Evolutionary conservation across 2,329 filamentous ascomycete species (phyloP).

Genomic region (Fusarium sp.): DNA sequence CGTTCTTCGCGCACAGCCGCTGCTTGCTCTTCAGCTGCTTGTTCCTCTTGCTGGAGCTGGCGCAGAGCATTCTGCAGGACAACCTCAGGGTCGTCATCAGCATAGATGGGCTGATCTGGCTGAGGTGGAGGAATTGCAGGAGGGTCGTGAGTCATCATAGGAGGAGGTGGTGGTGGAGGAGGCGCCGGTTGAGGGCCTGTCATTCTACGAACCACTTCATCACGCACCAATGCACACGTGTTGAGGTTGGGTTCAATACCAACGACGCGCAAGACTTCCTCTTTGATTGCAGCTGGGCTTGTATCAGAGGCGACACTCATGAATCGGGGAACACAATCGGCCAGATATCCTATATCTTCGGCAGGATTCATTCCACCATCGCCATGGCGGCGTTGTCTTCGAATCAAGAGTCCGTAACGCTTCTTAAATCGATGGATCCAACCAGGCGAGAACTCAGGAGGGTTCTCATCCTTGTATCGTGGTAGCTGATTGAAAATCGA

Average conservation of each 20-base stretch:
- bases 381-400: conserved; percentile 67
- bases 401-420: conserved; percentile 69
- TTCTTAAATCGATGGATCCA: conserved; percentile 77
- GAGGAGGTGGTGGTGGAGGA: conserved; percentile 30
- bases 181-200: conserved; percentile 40
- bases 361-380: conserved; percentile 62
- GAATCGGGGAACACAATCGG: conserved; percentile 71
- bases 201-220: conserved; percentile 65
- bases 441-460: conserved; percentile 72
- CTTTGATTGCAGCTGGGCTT: conserved; percentile 70
- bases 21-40: conserved; percentile 69
- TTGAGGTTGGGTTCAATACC: conserved; percentile 67
- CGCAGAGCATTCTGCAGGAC: conserved; percentile 71
- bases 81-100: conserved; percentile 68
- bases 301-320: conserved; percentile 71
- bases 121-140: conserved; percentile 50
- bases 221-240: conserved; percentile 69
- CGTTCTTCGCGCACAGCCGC: conserved; percentile 67
- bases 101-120: conserved; percentile 58
- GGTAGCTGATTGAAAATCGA: conserved; percentile 69
- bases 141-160: conserved; percentile 46
- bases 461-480: conserved; percentile 70
- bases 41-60: conserved; percentile 70
- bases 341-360: conserved; percentile 70
- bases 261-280: conserved; percentile 67